phyloP scores from a whole-genome alignment of 1,139 yeast species.

The Suhomyces yuchorum region DNA sequence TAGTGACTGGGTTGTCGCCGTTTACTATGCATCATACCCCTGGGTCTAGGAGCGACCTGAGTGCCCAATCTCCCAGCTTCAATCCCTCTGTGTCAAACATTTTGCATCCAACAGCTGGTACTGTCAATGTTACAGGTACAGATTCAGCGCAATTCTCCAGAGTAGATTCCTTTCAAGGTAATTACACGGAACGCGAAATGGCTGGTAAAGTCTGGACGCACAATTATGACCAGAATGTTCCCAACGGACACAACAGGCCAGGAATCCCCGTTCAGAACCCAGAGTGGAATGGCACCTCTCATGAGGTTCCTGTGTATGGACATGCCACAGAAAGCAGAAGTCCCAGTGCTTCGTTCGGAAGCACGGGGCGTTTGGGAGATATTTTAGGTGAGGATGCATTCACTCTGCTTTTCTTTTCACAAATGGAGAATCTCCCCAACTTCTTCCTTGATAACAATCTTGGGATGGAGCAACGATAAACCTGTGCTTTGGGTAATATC shows the following conservation, averaged over 20 bases:
- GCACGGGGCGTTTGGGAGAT: conserved; percentile 1
- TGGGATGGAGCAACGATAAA: conserved; percentile 17
- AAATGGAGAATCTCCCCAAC: conserved; percentile 35
- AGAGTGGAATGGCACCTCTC: not conserved
- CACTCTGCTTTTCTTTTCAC: conserved; percentile 21
- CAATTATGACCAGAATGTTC: not conserved
- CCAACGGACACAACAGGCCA: not conserved
- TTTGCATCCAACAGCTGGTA: conserved; percentile 18
- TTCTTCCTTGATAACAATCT: conserved; percentile 43
- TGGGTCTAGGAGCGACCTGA: conserved; percentile 2
- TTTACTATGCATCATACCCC: conserved; percentile 1
- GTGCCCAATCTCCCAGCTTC: conserved; percentile 8
- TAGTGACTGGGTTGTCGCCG: conserved; percentile 11
- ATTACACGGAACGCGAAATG: not conserved
- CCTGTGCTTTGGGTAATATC: too few relatives aligned
- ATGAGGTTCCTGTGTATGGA: not conserved
- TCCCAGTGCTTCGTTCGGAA: not conserved
- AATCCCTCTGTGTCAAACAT: conserved; percentile 30
- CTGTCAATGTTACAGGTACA: not conserved
- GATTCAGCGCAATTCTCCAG: not conserved
- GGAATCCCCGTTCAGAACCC: not conserved
- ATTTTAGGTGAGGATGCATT: conserved; percentile 20
- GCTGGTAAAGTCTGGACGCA: not conserved
- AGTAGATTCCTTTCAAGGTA: not conserved
- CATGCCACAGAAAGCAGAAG: not conserved